Evolutionary conservation across 805 yeast species (phyloP).

Genomic region (Naumovozyma dairenensis): DNA sequence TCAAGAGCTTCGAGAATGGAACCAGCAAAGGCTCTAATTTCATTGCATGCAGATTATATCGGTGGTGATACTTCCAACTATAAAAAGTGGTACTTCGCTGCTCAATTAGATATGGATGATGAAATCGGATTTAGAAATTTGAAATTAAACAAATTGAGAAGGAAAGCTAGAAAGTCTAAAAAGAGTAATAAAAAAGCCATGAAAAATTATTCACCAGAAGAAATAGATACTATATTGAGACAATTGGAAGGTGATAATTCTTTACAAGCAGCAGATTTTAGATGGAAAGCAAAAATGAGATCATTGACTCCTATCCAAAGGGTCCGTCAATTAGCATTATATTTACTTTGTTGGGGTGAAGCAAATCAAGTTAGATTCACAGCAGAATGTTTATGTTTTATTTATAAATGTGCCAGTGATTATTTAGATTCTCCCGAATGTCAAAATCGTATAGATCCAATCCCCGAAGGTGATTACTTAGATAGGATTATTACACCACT

Average conservation of each 20-base stretch:
- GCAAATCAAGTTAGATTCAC: conserved; percentile 77
- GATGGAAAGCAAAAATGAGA: conserved; percentile 64
- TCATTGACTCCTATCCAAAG: conserved; percentile 44
- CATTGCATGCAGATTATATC: conserved; percentile 76
- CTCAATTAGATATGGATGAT: conserved; percentile 67
- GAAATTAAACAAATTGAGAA: conserved; percentile 61
- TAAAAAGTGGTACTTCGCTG: conserved; percentile 86
- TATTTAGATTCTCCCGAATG: conserved; percentile 81
- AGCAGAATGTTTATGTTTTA: conserved; percentile 82
- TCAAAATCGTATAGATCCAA: conserved; percentile 72
- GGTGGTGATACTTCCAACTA: conserved; percentile 84
- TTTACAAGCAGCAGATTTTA: conserved; percentile 75
- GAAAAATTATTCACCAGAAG: conserved; percentile 52
- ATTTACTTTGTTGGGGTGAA: conserved; percentile 80
- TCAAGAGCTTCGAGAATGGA: conserved; percentile 83
- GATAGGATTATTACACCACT: conserved; percentile 88
- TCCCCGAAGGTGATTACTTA: conserved; percentile 79
- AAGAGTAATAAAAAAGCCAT: conserved; percentile 57
- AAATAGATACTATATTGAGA: conserved; percentile 45
- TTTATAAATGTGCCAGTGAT: conserved; percentile 83
- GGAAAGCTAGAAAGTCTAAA: conserved; percentile 74
- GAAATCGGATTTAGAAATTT: conserved; percentile 47
- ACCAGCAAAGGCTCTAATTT: conserved; percentile 72
- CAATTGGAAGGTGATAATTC: conserved; percentile 78
- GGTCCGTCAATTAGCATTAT: conserved; percentile 58